Conservation (phyloP, 371 early-diverging fungal genomes). For the Dichotomocladium elegans region DNA sequence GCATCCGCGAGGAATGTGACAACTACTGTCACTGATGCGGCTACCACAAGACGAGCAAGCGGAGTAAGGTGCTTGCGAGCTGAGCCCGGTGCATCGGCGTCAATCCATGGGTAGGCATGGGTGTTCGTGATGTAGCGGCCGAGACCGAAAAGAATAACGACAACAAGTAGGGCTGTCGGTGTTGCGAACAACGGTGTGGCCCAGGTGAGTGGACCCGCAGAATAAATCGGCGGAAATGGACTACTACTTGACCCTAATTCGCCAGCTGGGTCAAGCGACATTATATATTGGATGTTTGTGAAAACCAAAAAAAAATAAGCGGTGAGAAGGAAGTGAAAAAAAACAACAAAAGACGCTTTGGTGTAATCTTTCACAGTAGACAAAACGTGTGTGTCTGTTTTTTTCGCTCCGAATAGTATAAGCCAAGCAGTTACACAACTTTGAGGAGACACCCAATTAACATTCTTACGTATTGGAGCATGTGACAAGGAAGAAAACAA, state of each 20-base stretch:
- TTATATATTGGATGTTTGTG: too few species aligned
- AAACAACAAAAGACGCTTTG: too few species aligned
- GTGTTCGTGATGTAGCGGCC: constrained; percentile 23
- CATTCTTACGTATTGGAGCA: too few species aligned
- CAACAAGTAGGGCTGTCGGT: constrained; percentile 22
- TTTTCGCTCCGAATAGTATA: too few species aligned
- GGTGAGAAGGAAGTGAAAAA: too few species aligned
- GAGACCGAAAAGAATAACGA: constrained; percentile 19
- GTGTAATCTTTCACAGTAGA: too few species aligned
- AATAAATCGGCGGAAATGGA: constrained; percentile 28
- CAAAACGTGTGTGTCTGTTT: too few species aligned
- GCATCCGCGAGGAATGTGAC: constrained; percentile 29
- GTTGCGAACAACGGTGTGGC: constrained; percentile 22
- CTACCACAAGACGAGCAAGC: constrained; percentile 23
- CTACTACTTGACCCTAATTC: neutral
- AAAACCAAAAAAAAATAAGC: too few species aligned
- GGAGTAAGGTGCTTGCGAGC: constrained; percentile 16
- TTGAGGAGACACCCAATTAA: too few species aligned
- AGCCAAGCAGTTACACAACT: too few species aligned
- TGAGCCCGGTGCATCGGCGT: neutral
- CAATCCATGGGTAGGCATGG: constrained; percentile 6
- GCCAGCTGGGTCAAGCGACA: too few species aligned
- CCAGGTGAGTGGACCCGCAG: constrained; percentile 23
- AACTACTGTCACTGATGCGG: constrained; percentile 15
- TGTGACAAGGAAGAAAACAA: too few species aligned